phyloP scores from a whole-genome alignment of 2,329 filamentous ascomycete genomes.

The Macrophomina pseudophaseolina region DNA sequence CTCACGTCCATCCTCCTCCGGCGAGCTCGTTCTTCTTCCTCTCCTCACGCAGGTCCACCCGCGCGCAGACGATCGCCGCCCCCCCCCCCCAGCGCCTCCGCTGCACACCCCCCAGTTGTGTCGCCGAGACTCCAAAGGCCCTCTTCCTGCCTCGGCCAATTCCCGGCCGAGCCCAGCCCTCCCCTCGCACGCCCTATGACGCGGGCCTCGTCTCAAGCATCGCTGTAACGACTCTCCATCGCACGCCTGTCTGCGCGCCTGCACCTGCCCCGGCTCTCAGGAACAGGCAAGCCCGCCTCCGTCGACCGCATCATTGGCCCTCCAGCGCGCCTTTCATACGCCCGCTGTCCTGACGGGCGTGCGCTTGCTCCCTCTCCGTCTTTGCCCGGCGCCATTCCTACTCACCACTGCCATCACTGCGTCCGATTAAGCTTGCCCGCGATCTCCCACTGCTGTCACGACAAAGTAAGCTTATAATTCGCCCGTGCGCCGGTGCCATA shows the following conservation, averaged over 20 bases:
- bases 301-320: slow-evolving; percentile 7
- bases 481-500: slow-evolving; percentile 15
- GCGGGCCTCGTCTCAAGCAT: slow-evolving; percentile 20
- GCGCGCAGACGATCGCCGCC: slow-evolving; percentile 19
- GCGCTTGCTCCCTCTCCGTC: slow-evolving; percentile 9
- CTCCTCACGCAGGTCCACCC: slow-evolving; percentile 24
- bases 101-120: slow-evolving; percentile 11
- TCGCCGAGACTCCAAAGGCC: slow-evolving; percentile 11
- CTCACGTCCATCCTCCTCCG: neutral
- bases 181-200: slow-evolving; percentile 26
- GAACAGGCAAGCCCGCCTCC: slow-evolving; percentile 16
- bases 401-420: neutral
- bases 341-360: neutral
- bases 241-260: slow-evolving; percentile 1
- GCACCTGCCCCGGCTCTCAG: slow-evolving; percentile 9
- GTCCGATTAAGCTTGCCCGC: slow-evolving; percentile 9
- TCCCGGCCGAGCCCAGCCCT: slow-evolving; percentile 18
- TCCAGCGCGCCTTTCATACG: slow-evolving; percentile 7
- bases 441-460: neutral
- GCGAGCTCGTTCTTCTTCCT: slow-evolving; percentile 1
- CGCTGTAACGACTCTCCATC: slow-evolving; percentile 13
- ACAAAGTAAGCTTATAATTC: slow-evolving; percentile 22
- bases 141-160: slow-evolving; percentile 13
- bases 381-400: neutral
- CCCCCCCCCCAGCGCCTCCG: slow-evolving; percentile 10